Base-by-base conservation (phyloP, 768 basidiomycete genomes). In the Cystoderma amianthinum region DNA sequence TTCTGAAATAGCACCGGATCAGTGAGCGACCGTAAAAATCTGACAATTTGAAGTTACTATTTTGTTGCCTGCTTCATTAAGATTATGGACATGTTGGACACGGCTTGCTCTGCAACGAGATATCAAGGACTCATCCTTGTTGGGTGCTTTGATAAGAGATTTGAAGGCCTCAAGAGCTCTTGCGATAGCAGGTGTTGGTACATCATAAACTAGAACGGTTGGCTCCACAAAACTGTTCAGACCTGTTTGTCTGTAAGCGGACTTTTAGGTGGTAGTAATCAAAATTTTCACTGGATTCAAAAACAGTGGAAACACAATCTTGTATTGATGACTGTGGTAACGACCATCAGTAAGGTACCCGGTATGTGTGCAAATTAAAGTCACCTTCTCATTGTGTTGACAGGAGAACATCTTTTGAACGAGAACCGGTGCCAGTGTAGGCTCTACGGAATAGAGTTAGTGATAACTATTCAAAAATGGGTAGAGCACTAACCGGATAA, bases 321-420 rank as follows among this genome's bases (percentile, higher is more conserved):
- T 90, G 87, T 37, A 90, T 82, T 0, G 85, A 88, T 5, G 85
- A 82, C 74, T 85, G 47, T 19, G 12, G 18, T 7, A 50, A 38
- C 36, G n/a, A n/a, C n/a, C n/a, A n/a, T 18, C 20, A 28, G 19
- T 25, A 33, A 33, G 13, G 35, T 9, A n/a, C 9, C 9, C 19
- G 7, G 7, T 40, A 28, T 18, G 22, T 25, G 16, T 5, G 22
- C 15, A 18, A 25, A 42, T 12, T 34, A n/a, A 22, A 23, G 18
- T 15, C 30, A 80, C 85, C 72, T 91, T 91, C 61, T 92, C 89
- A 51, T 93, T 87, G 42, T 84, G 77, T 54, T 90, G 86, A 45
- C 85, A 89, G 2, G 56, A 67, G 44, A 95, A 80, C 1, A 93
- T 56, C 13, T 67, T 70, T 51, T 72, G 61, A 3, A 86, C 52